Evolutionary conservation across 2,329 filamentous ascomycete genomes (phyloP).

Genomic region (Ophiostoma angusticollis): DNA sequence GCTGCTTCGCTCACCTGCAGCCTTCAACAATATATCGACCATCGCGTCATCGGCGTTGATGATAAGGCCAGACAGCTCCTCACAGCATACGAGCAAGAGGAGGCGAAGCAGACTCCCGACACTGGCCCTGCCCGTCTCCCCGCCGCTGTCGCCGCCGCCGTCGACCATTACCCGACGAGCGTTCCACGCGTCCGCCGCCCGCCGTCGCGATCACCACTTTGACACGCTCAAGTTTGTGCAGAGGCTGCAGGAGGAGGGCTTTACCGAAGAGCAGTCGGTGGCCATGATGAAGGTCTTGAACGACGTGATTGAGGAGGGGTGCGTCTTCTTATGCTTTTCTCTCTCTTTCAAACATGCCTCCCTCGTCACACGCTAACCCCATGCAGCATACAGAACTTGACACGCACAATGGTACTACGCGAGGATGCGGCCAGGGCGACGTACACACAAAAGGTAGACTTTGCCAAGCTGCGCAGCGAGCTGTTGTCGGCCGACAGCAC

Average conservation of each 20-base stretch:
- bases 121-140: not conserved
- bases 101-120: not conserved
- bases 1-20: conserved; percentile 7
- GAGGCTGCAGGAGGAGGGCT: conserved; percentile 76
- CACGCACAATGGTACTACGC: conserved; percentile 91
- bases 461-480: conserved; percentile 91
- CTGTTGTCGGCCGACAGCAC: conserved; percentile 84
- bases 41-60: not conserved
- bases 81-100: not conserved
- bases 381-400: conserved; percentile 81
- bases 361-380: conserved; percentile 1
- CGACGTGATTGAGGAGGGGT: conserved; percentile 94
- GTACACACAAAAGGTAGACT: conserved; percentile 87
- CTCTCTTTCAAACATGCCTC: too few species aligned
- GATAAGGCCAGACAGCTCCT: too few species aligned
- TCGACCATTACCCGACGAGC: too few species aligned
- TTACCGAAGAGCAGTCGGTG: conserved; percentile 86
- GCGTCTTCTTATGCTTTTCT: conserved; percentile 8
- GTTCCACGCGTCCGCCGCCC: conserved; percentile 56
- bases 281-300: conserved; percentile 98
- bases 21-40: too few species aligned
- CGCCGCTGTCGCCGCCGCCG: too few species aligned
- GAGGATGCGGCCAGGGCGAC: conserved; percentile 79
- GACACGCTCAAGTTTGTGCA: conserved; percentile 97
- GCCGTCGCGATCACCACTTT: conserved; percentile 77